These are phyloP conservation scores for Nevesoporus exiguus DNA, from an alignment of 768 basidiomycete genomes.

Conservation along the genomic window DNA sequence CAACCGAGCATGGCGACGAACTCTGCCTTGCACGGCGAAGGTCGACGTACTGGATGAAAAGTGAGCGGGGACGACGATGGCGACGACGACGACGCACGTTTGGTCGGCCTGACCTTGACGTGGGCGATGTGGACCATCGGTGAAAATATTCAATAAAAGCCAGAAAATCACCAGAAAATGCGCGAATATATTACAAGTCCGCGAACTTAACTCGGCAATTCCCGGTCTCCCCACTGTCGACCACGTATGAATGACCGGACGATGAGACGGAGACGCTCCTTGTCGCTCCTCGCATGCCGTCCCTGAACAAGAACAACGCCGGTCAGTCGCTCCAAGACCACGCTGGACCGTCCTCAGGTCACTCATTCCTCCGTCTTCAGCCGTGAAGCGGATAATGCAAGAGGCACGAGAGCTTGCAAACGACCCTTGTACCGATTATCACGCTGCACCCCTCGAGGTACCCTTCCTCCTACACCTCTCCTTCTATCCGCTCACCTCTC, in stretches of 20 bases:
- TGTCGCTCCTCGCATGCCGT: slow-evolving; percentile 16
- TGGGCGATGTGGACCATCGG: slow-evolving; percentile 70
- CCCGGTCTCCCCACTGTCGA: slow-evolving; percentile 5
- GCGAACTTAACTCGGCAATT: slow-evolving; percentile 10
- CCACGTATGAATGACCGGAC: slow-evolving; percentile 8
- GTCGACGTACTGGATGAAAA: slow-evolving; percentile 8
- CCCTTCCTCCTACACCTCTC: slow-evolving; percentile 13
- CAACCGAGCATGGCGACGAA: slow-evolving; percentile 80
- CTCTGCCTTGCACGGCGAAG: slow-evolving; percentile 38
- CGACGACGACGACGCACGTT: slow-evolving; percentile 45
- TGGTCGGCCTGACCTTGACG: slow-evolving; percentile 75
- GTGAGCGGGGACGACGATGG: not conserved
- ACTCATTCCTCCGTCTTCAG: slow-evolving; percentile 36
- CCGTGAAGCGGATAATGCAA: slow-evolving; percentile 96
- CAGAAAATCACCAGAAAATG: not conserved
- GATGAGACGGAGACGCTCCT: too few relatives aligned
- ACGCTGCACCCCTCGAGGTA: slow-evolving; percentile 78
- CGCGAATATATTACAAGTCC: slow-evolving; percentile 7
- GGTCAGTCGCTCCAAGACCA: slow-evolving; percentile 43
- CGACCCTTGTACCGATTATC: slow-evolving; percentile 84
- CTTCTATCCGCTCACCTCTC: slow-evolving; percentile 9
- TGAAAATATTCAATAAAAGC: not conserved
- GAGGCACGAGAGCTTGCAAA: slow-evolving; percentile 86
- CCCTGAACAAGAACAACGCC: slow-evolving; percentile 89
- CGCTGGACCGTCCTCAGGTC: not conserved